Evolutionary conservation across 352 stramenopile species (phyloP), one percentile per base, ranked within the genome.

Genomic region (Phytophthora palmivora): DNA sequence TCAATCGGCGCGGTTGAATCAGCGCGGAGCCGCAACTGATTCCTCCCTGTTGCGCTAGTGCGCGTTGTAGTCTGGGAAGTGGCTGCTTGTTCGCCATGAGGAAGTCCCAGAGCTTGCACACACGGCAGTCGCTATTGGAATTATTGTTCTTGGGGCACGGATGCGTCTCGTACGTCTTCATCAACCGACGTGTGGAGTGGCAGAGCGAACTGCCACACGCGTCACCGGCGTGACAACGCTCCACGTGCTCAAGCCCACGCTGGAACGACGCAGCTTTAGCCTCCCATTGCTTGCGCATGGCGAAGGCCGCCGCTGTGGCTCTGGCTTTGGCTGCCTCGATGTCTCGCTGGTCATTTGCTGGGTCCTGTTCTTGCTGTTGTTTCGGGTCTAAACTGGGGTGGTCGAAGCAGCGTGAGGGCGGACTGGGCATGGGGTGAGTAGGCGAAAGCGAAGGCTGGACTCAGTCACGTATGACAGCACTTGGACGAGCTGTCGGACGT

Each of bases 31-130:
- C 46, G 41, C 58, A 69, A 21, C 52, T 58, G 34, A 46, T 21
- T 32, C 50, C 51, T 37, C 37, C 58, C 2, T 71, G 49, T 19
- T 58, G 62, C 21, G 37, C 50, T 19, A 68, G 26, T n/a, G 47
- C 39, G n/a, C 43, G 46, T 34, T 72, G 44, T 33, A 69, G 46
- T 8, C 37, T 58, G 14, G 50, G 51, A 26, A 61, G 15, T 9
- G 54, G 30, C 16, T 59, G 56, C 49, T 63, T 62, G 22, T 56
- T 42, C 21, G 72, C 47, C 53, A 82, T 67, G 34, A 92, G 68
- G 55, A 88, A 85, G 26, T 75, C 58, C 81, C 81, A 92, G 33
- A 92, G 76, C 69, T 81, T 87, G 81, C 83, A 92, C n/a, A 90
- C 83, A 47, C 86, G 84, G 72, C 83, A 92, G 43, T 87, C 67